These are phyloP conservation scores for Peronospora destructor DNA, from an alignment of 352 stramenopile genomes.

Conservation along the genomic window DNA sequence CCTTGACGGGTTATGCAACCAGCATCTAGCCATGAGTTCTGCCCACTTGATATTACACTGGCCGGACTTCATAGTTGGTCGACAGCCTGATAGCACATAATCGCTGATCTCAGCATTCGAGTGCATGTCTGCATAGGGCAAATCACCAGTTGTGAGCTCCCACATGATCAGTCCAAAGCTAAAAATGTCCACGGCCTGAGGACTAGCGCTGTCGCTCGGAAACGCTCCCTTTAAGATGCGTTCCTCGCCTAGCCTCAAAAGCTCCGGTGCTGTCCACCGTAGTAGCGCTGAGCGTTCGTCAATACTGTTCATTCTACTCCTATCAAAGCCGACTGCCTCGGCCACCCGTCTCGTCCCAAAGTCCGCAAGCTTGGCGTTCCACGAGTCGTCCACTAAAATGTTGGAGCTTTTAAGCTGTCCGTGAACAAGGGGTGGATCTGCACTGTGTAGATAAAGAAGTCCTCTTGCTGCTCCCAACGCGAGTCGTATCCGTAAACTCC, in stretches of 20 bases:
- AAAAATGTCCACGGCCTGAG: constrained; percentile 83
- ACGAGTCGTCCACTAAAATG: constrained; percentile 85
- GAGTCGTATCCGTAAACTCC: constrained; percentile 74
- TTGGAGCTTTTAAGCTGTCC: constrained; percentile 85
- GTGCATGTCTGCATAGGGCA: constrained; percentile 62
- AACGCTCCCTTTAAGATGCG: constrained; percentile 55
- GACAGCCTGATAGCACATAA: constrained; percentile 66
- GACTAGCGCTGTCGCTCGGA: constrained; percentile 36
- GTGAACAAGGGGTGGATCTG: constrained; percentile 77
- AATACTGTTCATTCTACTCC: constrained; percentile 49
- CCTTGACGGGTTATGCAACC: constrained; percentile 64
- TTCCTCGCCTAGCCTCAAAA: constrained; percentile 75
- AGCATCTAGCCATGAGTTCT: constrained; percentile 79
- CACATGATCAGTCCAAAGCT: constrained; percentile 85
- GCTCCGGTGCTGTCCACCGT: constrained; percentile 72
- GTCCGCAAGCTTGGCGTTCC: constrained; percentile 85
- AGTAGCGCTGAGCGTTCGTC: constrained; percentile 51
- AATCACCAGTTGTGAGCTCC: constrained; percentile 79
- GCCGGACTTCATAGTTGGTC: constrained; percentile 69
- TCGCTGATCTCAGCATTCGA: constrained; percentile 69
- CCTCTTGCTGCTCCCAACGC: constrained; percentile 69
- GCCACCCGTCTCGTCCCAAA: constrained; percentile 78
- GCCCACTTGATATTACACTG: constrained; percentile 80
- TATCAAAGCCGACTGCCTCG: constrained; percentile 71
- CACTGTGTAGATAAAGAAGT: constrained; percentile 80